Conservation (phyloP, 495 filamentous ascomycete genomes). For the Podospora sp. region DNA sequence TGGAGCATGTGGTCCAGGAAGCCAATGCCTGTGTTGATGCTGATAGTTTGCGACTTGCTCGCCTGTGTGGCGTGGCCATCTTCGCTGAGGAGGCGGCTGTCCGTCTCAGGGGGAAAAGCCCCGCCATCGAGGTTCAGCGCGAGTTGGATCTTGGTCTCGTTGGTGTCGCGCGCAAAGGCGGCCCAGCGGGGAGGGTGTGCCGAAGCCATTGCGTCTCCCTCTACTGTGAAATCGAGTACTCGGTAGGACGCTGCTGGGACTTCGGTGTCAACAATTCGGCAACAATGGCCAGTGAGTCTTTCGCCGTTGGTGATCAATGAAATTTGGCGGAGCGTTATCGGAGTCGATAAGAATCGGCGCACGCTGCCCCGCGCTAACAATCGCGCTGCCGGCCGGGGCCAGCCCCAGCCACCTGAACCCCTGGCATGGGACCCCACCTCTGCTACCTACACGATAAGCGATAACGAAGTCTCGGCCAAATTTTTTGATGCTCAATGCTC, state of each 20-base stretch:
- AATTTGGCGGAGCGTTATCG: constrained; percentile 19
- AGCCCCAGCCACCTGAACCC: constrained; percentile 15
- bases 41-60: constrained; percentile 79
- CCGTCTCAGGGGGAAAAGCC: constrained; percentile 63
- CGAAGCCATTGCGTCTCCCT: constrained; percentile 37
- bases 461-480: constrained; percentile 25
- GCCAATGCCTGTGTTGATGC: constrained; percentile 91
- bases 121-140: constrained; percentile 93
- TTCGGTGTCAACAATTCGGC: not conserved
- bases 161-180: constrained; percentile 80
- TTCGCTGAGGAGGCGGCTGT: constrained; percentile 41
- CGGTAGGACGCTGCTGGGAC: not conserved
- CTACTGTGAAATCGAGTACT: not conserved
- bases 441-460: not conserved
- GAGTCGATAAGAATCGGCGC: constrained; percentile 22
- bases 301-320: constrained; percentile 8
- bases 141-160: constrained; percentile 94
- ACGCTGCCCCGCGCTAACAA: not conserved
- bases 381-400: not conserved
- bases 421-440: not conserved
- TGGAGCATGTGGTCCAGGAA: constrained; percentile 99
- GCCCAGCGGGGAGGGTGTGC: constrained; percentile 59
- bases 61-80: constrained; percentile 77
- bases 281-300: not conserved
- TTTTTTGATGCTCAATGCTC: constrained; percentile 22